These are phyloP conservation scores for Bruguiera sexangula DNA, from an alignment of 345 rosid species.

Conservation along the genomic window DNA sequence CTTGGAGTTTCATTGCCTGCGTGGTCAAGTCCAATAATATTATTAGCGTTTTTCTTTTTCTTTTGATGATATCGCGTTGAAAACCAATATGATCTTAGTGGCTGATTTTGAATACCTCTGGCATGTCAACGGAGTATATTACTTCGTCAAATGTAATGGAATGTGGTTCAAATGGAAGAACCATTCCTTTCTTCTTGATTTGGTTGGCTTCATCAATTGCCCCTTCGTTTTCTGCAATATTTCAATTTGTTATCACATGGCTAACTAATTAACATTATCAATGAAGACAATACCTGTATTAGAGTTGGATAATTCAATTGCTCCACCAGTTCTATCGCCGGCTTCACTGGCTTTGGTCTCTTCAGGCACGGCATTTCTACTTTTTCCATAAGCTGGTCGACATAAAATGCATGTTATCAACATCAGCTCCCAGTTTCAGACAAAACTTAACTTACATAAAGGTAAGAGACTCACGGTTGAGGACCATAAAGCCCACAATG, in stretches of 20 bases:
- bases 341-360: constrained; percentile 11
- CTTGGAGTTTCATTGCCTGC: constrained; percentile 63
- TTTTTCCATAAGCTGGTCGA: constrained; percentile 51
- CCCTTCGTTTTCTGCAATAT: not conserved
- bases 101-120: constrained; percentile 41
- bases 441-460: not conserved
- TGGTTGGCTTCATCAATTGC: constrained; percentile 5
- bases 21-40: constrained; percentile 8
- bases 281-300: not conserved
- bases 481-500: constrained; percentile 43
- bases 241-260: not conserved
- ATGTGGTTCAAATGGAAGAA: constrained; percentile 72
- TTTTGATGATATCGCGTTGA: not conserved
- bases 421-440: not conserved
- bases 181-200: constrained; percentile 53
- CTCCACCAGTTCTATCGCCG: constrained; percentile 2
- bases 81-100: not conserved
- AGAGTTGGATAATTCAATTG: not conserved
- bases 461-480: constrained; percentile 42
- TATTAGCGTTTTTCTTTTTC: not conserved
- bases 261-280: not conserved
- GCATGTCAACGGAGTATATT: constrained; percentile 69
- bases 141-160: constrained; percentile 55
- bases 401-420: not conserved
- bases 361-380: constrained; percentile 37